Conservation (phyloP, 495 filamentous ascomycete genomes). For the Penicillium herquei region DNA sequence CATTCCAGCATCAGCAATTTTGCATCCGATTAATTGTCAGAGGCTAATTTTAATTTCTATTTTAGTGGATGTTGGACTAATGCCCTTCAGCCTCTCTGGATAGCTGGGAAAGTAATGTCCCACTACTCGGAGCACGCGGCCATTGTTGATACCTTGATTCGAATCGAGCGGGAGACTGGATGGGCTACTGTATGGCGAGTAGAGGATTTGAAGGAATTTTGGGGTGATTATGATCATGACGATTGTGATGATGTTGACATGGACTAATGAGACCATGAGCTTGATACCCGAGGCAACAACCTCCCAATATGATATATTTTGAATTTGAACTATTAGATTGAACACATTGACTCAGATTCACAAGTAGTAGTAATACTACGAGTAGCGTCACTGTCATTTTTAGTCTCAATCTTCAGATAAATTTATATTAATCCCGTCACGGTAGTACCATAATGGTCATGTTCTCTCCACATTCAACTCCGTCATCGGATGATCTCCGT, state of each 20-base stretch:
- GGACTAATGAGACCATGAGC: slow-evolving; percentile 7
- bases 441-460: no score
- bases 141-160: slow-evolving; percentile 35
- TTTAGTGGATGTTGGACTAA: slow-evolving; percentile 45
- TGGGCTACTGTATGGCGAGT: slow-evolving; percentile 46
- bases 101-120: slow-evolving; percentile 44
- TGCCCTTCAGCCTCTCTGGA: slow-evolving; percentile 47
- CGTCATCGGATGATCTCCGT: slow-evolving; percentile 2
- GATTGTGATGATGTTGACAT: slow-evolving; percentile 28
- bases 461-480: not conserved
- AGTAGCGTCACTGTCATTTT: not conserved
- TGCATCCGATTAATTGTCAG: not conserved
- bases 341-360: no score
- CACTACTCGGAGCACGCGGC: slow-evolving; percentile 44
- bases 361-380: no score
- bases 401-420: not conserved
- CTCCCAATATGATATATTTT: no score
- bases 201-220: slow-evolving; percentile 41
- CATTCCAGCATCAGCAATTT: not conserved
- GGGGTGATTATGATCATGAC: slow-evolving; percentile 40
- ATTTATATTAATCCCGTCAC: not conserved
- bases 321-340: no score
- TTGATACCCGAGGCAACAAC: not conserved
- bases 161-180: slow-evolving; percentile 42
- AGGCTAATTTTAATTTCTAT: not conserved